Conservation (phyloP, 352 stramenopile genomes). For the Albugo laibachii region DNA sequence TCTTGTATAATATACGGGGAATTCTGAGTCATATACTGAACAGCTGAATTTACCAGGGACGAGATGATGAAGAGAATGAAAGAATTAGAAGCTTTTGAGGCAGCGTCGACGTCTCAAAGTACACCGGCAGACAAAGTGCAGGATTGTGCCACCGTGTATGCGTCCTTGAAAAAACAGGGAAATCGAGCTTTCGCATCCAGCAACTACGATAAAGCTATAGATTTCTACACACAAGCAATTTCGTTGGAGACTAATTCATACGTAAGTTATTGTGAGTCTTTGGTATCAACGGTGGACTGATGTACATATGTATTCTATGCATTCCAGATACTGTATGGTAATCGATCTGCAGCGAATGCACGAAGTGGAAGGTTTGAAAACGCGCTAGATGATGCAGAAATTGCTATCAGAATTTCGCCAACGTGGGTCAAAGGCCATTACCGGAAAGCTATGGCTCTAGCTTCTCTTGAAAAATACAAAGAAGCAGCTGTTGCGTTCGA, state of each 20-base stretch:
- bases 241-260: conserved; percentile 40
- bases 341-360: conserved; percentile 54
- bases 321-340: conserved; percentile 58
- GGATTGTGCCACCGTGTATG: not conserved
- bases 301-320: not conserved
- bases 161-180: conserved; percentile 37
- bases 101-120: not conserved
- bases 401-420: conserved; percentile 33
- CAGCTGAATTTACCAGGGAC: conserved; percentile 11
- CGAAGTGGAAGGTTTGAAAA: conserved; percentile 45
- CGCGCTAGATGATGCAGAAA: conserved; percentile 41
- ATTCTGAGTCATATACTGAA: not conserved
- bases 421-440: conserved; percentile 79
- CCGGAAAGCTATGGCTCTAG: conserved; percentile 38
- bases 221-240: conserved; percentile 82
- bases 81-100: conserved; percentile 51
- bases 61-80: conserved; percentile 77
- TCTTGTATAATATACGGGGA: not conserved
- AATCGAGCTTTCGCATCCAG: conserved; percentile 56
- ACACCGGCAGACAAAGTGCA: no score
- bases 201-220: conserved; percentile 56
- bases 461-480: conserved; percentile 33
- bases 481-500: conserved; percentile 49
- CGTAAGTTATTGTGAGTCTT: conserved; percentile 14
- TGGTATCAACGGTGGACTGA: conserved; percentile 1